Evolutionary conservation across 352 stramenopile genomes (phyloP).

Genomic region (Poterioochromonas sp.): DNA sequence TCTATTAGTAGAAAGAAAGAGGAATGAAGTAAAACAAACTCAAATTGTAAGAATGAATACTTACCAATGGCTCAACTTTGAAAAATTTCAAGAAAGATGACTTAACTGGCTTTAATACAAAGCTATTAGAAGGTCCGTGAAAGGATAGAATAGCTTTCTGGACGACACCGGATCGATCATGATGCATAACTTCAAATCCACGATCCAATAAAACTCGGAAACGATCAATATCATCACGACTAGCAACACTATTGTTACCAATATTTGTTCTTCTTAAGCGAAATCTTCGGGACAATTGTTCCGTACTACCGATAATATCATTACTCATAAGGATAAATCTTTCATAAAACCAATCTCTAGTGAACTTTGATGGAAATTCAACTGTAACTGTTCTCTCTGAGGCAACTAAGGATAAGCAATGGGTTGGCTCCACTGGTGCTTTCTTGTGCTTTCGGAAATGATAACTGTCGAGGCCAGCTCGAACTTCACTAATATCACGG

Average conservation of each 20-base stretch:
- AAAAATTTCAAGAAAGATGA: neutral
- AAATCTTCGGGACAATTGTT: neutral
- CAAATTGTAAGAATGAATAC: neutral
- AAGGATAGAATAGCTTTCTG: neutral
- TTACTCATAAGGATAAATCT: neutral
- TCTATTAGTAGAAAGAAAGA: neutral
- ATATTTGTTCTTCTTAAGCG: neutral
- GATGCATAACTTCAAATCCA: neutral
- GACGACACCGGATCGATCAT: neutral
- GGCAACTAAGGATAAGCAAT: conserved; percentile 18
- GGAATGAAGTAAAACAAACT: neutral
- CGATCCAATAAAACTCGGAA: neutral
- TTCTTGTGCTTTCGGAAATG: neutral
- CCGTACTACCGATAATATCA: neutral
- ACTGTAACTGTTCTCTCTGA: conserved; percentile 1
- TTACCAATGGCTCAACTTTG: neutral
- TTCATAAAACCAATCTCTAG: conserved; percentile 23
- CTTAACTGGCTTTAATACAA: neutral
- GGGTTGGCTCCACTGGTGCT: neutral
- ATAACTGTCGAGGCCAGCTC: neutral
- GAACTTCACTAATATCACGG: conserved; percentile 17
- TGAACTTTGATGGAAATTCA: conserved; percentile 30
- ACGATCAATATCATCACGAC: neutral
- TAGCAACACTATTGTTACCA: neutral
- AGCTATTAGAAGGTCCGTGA: neutral